Evolutionary conservation across 2,329 filamentous ascomycete genomes (phyloP), one percentile per base, ranked within the genome.

Genomic region (Ophiognomonia clavigignenti-juglandacearum): DNA sequence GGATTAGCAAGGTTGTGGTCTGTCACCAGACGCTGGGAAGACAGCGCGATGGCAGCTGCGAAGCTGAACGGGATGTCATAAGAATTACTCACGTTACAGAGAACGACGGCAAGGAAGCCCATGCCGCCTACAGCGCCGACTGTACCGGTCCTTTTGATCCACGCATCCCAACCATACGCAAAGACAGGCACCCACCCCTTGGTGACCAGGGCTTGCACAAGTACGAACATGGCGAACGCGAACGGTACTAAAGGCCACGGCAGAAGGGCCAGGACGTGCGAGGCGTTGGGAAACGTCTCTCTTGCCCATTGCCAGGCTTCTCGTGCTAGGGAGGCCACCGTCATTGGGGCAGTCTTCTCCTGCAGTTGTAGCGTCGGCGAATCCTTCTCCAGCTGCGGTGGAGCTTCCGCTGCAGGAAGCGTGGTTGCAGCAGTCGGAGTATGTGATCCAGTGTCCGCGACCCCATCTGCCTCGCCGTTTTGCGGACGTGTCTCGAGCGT

Each of bases 171-270:
- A 1, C 83, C 85, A 42, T 85, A 72, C 0, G 84, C 85, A 55
- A 88, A 88, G 0, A 88, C 82, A 0, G 77, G 74, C 0, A 88
- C 80, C 85, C 85, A 88, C 9, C 85, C 85, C 53, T 85, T 88
- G 0, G 81, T 86, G 0, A 86, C 83, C 1, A 89, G 64, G 0
- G 76, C 83, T 58, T 89, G 84, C 0, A 88, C 85, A 0, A 89
- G 73, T 8, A 88, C 73, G 52, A 88, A 88, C 85, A 88, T 88
- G 51, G 76, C 72, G 47, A 89, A 81, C 0, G 84, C 80, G 56
- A 88, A 88, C 0, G 85, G 85, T 0, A 89, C 71, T 0, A 88
- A 73, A 0, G 82, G 74, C 44, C 84, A 78, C 0, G 85, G 85
- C 2, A 89, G 68, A 58, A 86, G 82, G 0, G 75, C 65, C 4